Base-by-base conservation (phyloP, 768 basidiomycete species). In the Cubamyces sp. region DNA sequence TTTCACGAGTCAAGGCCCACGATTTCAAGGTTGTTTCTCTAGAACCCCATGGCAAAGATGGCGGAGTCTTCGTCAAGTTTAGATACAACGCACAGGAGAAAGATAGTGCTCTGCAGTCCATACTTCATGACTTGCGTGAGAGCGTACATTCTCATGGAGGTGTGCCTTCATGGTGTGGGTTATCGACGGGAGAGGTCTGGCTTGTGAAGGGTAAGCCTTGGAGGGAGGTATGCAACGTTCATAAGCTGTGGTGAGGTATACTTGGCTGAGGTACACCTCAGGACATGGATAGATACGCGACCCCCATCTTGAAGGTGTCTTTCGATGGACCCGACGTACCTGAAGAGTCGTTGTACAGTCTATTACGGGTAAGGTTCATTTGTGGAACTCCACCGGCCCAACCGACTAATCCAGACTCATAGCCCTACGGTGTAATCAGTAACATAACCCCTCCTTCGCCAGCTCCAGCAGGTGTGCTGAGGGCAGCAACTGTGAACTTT, bases 281-380 rank as follows among this genome's bases (percentile, higher is more conserved):
- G 91, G 96, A 98, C 66, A 86, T 98, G 85, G 80, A 87, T 60
- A 81, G 91, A 54, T 96, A 86, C 72, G 87, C 94, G 0, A 89
- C 90, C 19, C 77, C 80, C 3, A 79, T 89, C 9, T 70, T 98
- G 53, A 84, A 84, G 61, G 83, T 96, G n/a, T 76, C 84, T 6
- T 98, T 96, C 66, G 91, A 96, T 34, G 96, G 96, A 0, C 89
- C 93, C 1, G 95, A 97, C 70, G 76, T 95, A 1, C 81, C 83
- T 28, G 92, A 96, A 68, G 91, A 96, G 73, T 71, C 79, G 0
- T 76, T 96, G 0, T 98, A 94, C 70, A 78, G 87, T 26, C 74
- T 93, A 23, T 84, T 94, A 61, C 82, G 94, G 51, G 93, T 92
- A 74, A 65, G 86, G 74, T 16, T 2, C n/a, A 46, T 25, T 21